Percentiles rank a stretch among this genome's conserved stretches.
These are phyloP conservation scores for Ceratobasidium sp. DNA, from an alignment of 1,284 basidiomycete genomes.

Conservation along the genomic window DNA sequence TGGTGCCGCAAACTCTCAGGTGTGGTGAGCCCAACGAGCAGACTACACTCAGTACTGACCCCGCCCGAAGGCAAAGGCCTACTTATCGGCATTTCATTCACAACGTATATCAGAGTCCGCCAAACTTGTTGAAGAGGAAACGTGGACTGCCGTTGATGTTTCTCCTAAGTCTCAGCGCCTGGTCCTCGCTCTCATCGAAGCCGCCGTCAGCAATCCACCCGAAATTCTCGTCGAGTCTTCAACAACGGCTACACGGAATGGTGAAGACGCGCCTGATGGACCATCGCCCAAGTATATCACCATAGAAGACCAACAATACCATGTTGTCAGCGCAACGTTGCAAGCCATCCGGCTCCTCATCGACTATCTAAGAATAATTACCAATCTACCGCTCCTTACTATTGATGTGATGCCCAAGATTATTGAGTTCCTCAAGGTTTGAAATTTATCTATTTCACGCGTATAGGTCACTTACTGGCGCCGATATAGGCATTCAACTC, in stretches of 20 bases:
- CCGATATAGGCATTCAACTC: constrained; percentile 91
- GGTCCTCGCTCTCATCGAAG: constrained; percentile 79
- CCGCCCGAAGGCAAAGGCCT: constrained; percentile 77
- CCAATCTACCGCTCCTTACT: constrained; percentile 88
- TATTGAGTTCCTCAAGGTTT: constrained; percentile 90
- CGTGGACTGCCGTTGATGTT: constrained; percentile 87
- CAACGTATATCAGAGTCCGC: constrained; percentile 83
- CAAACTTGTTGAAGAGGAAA: constrained; percentile 91
- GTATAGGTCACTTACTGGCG: not conserved
- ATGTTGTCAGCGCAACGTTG: constrained; percentile 86
- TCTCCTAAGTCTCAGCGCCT: constrained; percentile 70
- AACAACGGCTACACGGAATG: constrained; percentile 29
- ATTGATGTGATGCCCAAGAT: constrained; percentile 94
- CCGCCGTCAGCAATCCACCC: constrained; percentile 82
- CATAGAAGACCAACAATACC: constrained; percentile 87
- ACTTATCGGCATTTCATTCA: constrained; percentile 88
- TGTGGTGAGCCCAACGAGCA: constrained; percentile 51
- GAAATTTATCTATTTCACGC: constrained; percentile 31
- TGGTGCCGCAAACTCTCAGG: constrained; percentile 84
- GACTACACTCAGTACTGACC: constrained; percentile 40
- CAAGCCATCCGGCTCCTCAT: constrained; percentile 78
- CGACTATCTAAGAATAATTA: constrained; percentile 89
- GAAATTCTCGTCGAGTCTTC: constrained; percentile 64
- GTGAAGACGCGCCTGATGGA: not conserved
- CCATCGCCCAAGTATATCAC: constrained; percentile 73